A percentile compares a stretch with the other conserved stretches of the same genome.
Conservation (phyloP, 441 rosid species). For the Geranium incanum region DNA sequence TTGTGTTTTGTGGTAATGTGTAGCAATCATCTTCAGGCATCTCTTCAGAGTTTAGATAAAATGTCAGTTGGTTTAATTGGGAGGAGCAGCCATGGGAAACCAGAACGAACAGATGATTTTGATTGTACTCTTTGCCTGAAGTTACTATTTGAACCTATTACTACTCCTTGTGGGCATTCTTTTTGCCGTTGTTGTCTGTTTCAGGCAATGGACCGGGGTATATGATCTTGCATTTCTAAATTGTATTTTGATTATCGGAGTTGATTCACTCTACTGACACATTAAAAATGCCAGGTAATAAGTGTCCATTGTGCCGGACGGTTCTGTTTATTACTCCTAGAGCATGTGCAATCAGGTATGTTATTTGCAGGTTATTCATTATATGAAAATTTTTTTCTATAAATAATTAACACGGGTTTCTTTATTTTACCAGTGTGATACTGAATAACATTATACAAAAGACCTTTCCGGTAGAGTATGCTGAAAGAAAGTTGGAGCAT, state of each 20-base stretch:
- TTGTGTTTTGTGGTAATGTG: conserved; percentile 39
- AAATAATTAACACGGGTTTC: background rate
- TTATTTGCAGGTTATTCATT: conserved; percentile 6
- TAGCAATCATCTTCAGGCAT: conserved; percentile 72
- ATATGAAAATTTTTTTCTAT: conserved; percentile 6
- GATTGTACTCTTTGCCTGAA: conserved; percentile 90
- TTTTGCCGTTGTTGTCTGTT: conserved; percentile 83
- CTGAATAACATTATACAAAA: conserved; percentile 78
- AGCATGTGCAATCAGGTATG: conserved; percentile 79
- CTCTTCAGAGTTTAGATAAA: conserved; percentile 59
- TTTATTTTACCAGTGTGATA: conserved; percentile 60
- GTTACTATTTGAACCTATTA: conserved; percentile 76
- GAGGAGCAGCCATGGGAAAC: conserved; percentile 38
- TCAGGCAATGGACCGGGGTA: conserved; percentile 89
- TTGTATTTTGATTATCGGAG: background rate
- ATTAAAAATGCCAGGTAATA: conserved; percentile 54
- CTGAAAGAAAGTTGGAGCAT: conserved; percentile 85
- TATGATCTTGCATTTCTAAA: conserved; percentile 24
- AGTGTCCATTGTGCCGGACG: conserved; percentile 86
- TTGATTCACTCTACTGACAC: conserved; percentile 23
- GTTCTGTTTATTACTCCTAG: conserved; percentile 80
- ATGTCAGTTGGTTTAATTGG: conserved; percentile 24
- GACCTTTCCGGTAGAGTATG: conserved; percentile 80
- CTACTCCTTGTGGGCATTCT: conserved; percentile 96
- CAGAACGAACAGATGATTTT: conserved; percentile 77